Evolutionary conservation across 208 protist species (phyloP).

Genomic region (Borovskyia barvae): DNA sequence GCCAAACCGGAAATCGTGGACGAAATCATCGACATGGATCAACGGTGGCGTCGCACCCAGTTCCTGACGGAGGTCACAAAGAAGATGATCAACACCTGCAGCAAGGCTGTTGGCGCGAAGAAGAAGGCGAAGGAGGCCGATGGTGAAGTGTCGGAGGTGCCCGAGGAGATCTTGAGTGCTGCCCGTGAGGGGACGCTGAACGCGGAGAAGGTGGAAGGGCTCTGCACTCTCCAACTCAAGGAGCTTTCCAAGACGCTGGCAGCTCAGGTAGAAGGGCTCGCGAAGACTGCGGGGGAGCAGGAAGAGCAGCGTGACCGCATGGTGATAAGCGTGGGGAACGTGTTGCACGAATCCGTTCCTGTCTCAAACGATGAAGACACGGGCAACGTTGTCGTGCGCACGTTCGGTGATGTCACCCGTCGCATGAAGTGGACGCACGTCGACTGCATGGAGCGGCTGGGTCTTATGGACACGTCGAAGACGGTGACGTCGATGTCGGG

Average conservation of each 20-base stretch:
- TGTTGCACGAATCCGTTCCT: slow-evolving; percentile 96
- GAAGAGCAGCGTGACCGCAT: slow-evolving; percentile 74
- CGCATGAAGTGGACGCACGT: slow-evolving; percentile 88
- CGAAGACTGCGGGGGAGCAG: slow-evolving; percentile 56
- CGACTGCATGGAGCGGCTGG: slow-evolving; percentile 93
- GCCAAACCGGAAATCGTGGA: slow-evolving; percentile 90
- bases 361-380: slow-evolving; percentile 95
- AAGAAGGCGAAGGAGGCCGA: slow-evolving; percentile 93
- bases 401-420: slow-evolving; percentile 81
- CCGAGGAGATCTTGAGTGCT: slow-evolving; percentile 45
- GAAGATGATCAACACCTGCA: slow-evolving; percentile 88
- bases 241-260: slow-evolving; percentile 80
- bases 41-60: slow-evolving; percentile 87
- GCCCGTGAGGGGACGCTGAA: slow-evolving; percentile 56
- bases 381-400: slow-evolving; percentile 86
- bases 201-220: slow-evolving; percentile 45
- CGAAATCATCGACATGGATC: slow-evolving; percentile 90
- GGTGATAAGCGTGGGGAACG: slow-evolving; percentile 93
- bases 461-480: slow-evolving; percentile 81
- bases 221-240: slow-evolving; percentile 91
- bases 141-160: slow-evolving; percentile 67
- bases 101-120: slow-evolving; percentile 86
- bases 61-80: slow-evolving; percentile 84
- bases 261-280: slow-evolving; percentile 53
- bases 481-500: slow-evolving; percentile 92